These are phyloP conservation scores for Adansonia madagascariensis DNA, from an alignment of 441 rosid species.

Conservation along the genomic window DNA sequence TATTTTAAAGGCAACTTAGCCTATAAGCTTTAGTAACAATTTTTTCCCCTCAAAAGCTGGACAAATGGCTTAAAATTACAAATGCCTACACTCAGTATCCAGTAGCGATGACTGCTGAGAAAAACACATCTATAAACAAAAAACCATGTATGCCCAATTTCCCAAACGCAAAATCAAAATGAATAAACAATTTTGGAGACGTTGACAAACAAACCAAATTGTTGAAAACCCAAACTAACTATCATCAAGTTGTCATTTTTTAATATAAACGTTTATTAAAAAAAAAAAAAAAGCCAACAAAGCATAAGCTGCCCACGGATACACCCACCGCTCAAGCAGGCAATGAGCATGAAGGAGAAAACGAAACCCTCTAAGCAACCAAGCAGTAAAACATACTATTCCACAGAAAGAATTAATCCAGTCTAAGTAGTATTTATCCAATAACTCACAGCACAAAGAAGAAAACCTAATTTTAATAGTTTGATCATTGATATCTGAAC, in stretches of 20 bases:
- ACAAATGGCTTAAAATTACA: not conserved
- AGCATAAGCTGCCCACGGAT: not conserved
- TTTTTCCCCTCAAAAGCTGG: not conserved
- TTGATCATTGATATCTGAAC: not conserved
- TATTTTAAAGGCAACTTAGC: too few relatives aligned
- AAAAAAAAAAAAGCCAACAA: not conserved
- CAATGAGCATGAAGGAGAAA: not conserved
- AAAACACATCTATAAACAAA: not conserved
- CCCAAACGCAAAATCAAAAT: not conserved
- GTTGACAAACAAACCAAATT: not conserved
- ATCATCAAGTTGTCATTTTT: not conserved
- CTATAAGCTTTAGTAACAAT: too few relatives aligned
- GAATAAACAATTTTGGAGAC: not conserved
- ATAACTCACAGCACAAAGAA: not conserved
- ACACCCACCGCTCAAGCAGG: not conserved
- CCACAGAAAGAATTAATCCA: not conserved
- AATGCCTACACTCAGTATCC: not conserved
- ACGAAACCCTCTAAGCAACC: not conserved
- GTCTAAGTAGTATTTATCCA: not conserved
- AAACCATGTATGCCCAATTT: not conserved
- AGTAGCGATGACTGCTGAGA: not conserved
- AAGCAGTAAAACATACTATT: not conserved
- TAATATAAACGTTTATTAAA: too few relatives aligned
- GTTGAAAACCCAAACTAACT: not conserved
- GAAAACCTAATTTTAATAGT: not conserved